These are phyloP conservation scores for Chamaenerion angustifolium DNA, from an alignment of 345 rosid species.

Conservation along the genomic window DNA sequence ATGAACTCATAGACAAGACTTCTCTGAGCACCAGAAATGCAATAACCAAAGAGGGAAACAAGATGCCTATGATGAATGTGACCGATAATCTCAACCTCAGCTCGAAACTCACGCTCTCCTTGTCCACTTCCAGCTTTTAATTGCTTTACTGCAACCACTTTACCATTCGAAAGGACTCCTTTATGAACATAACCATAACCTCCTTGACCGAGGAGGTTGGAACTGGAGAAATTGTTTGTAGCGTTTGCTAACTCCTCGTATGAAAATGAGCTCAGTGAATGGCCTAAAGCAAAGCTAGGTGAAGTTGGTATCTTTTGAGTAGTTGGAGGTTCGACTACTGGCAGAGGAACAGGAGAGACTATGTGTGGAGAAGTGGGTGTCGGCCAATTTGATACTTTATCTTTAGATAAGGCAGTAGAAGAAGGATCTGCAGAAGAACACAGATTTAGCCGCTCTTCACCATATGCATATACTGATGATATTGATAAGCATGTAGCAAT, in stretches of 20 bases:
- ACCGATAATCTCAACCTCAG: slow-evolving; percentile 50
- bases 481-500: background rate
- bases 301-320: slow-evolving; percentile 20
- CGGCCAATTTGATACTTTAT: slow-evolving; percentile 14
- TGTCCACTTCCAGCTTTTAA: slow-evolving; percentile 59
- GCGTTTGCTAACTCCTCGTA: slow-evolving; percentile 48
- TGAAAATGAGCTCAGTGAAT: slow-evolving; percentile 30
- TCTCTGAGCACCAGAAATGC: slow-evolving; percentile 39
- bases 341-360: slow-evolving; percentile 5
- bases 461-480: background rate
- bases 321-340: background rate
- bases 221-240: slow-evolving; percentile 31
- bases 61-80: slow-evolving; percentile 61
- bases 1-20: slow-evolving; percentile 75
- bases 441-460: background rate
- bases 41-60: slow-evolving; percentile 58
- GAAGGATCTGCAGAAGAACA: slow-evolving; percentile 16
- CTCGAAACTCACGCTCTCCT: slow-evolving; percentile 57
- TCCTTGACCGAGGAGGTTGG: slow-evolving; percentile 57
- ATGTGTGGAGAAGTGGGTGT: slow-evolving; percentile 21
- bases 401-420: slow-evolving; percentile 7
- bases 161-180: slow-evolving; percentile 48
- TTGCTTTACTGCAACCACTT: slow-evolving; percentile 53
- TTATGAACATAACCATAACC: slow-evolving; percentile 69
- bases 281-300: slow-evolving; percentile 26